Evolutionary conservation across 257 asterid species (phyloP).

Genomic region (Fraxinus americana): DNA sequence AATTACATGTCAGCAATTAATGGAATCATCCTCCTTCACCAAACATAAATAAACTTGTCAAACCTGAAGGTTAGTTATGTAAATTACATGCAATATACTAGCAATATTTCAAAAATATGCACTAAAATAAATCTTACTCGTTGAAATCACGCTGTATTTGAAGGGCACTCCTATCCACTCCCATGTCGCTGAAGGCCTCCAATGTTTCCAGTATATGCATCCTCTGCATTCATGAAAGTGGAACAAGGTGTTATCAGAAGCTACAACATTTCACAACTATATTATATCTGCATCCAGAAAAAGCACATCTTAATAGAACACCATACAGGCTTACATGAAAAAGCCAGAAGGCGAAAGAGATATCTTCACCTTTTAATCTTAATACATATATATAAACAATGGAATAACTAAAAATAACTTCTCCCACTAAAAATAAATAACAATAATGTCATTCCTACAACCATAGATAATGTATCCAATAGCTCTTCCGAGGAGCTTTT

Average conservation of each 20-base stretch:
- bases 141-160: slow-evolving; percentile 71
- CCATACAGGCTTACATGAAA: neutral
- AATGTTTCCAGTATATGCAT: slow-evolving; percentile 72
- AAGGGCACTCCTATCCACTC: slow-evolving; percentile 49
- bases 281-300: slow-evolving; percentile 10
- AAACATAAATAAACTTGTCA: neutral
- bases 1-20: neutral
- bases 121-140: slow-evolving; percentile 58
- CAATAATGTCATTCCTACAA: neutral
- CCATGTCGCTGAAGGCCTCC: slow-evolving; percentile 74
- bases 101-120: neutral
- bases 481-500: neutral
- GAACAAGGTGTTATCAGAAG: slow-evolving; percentile 5
- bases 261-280: slow-evolving; percentile 6
- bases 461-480: neutral
- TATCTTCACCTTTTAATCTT: slow-evolving; percentile 3
- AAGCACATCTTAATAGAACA: neutral
- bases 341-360: slow-evolving; percentile 3
- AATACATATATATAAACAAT: neutral
- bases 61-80: neutral
- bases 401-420: slow-evolving; percentile 1
- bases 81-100: neutral
- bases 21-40: neutral
- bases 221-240: slow-evolving; percentile 51
- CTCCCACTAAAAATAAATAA: neutral